phyloP scores from a whole-genome alignment of 805 yeast genomes.

The Yamadazyma olivae region DNA sequence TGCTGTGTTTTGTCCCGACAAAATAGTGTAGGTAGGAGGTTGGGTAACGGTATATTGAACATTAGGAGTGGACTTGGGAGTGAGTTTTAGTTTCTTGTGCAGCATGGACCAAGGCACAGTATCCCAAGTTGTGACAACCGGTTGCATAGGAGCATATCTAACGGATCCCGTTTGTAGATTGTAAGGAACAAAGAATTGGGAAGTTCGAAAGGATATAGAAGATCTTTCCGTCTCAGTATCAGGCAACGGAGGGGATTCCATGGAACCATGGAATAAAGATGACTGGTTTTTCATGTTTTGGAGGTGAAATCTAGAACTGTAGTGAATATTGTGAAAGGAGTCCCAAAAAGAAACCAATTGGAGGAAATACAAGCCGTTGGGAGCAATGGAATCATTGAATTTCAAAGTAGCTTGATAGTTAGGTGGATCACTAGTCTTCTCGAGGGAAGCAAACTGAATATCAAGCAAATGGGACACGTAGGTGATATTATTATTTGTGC shows the following conservation, averaged over 20 bases:
- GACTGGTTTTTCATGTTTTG: constrained; percentile 5
- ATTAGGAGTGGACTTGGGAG: constrained; percentile 1
- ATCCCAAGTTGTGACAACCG: constrained; percentile 6
- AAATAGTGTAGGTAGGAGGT: constrained; percentile 10
- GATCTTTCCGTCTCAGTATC: constrained; percentile 1
- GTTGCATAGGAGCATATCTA: constrained; percentile 15
- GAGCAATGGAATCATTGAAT: neutral
- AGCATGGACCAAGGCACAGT: constrained; percentile 5
- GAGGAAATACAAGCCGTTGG: constrained; percentile 10
- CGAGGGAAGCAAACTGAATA: no score
- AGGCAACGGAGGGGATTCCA: constrained; percentile 9
- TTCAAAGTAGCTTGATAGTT: neutral
- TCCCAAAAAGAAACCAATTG: constrained; percentile 9
- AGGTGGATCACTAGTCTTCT: neutral
- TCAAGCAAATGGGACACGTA: neutral
- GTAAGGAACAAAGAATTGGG: constrained; percentile 9
- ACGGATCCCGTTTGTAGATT: constrained; percentile 10
- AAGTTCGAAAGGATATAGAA: neutral
- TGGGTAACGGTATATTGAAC: constrained; percentile 14
- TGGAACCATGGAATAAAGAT: constrained; percentile 5
- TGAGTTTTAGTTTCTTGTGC: neutral
- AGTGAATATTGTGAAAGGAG: constrained; percentile 8
- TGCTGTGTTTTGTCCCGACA: constrained; percentile 8
- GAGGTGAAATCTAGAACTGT: constrained; percentile 10
- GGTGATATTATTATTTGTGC: constrained; percentile 10